phyloP scores from a whole-genome alignment of 768 basidiomycete species.

The Lentinula raphanica region DNA sequence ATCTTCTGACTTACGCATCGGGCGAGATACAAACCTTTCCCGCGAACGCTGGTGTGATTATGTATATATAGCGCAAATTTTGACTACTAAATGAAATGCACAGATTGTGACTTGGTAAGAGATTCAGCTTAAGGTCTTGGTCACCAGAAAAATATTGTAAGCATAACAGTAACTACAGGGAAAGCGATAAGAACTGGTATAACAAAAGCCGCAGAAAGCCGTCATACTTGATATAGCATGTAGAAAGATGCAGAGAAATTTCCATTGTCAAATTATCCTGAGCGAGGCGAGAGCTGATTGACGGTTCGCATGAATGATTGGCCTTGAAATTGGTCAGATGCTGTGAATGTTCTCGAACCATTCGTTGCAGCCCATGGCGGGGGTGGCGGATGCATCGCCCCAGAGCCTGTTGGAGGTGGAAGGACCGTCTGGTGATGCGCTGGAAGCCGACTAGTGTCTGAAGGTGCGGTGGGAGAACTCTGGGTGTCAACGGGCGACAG shows the following conservation, averaged over 20 bases:
- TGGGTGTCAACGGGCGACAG: conserved; percentile 21
- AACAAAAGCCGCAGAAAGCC: neutral
- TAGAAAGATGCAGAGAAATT: too few species aligned
- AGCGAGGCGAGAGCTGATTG: conserved; percentile 30
- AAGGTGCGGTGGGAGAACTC: conserved; percentile 4
- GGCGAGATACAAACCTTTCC: neutral
- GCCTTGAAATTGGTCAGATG: conserved; percentile 29
- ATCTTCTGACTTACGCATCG: too few species aligned
- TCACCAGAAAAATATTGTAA: too few species aligned
- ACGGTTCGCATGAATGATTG: conserved; percentile 42
- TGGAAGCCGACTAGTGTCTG: conserved; percentile 15
- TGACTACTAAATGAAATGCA: too few species aligned
- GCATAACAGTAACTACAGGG: too few species aligned
- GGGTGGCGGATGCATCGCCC: conserved; percentile 12
- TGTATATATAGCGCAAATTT: too few species aligned
- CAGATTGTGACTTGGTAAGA: too few species aligned
- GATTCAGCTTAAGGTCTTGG: too few species aligned
- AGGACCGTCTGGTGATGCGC: conserved; percentile 14
- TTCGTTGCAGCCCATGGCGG: conserved; percentile 16
- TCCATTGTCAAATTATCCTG: neutral
- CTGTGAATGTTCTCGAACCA: conserved; percentile 20
- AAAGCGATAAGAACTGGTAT: too few species aligned
- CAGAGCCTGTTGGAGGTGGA: conserved; percentile 5
- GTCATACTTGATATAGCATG: neutral
- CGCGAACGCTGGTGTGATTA: neutral